Conservation (phyloP, 495 filamentous ascomycete species). For the Penicillium diatomitis region DNA sequence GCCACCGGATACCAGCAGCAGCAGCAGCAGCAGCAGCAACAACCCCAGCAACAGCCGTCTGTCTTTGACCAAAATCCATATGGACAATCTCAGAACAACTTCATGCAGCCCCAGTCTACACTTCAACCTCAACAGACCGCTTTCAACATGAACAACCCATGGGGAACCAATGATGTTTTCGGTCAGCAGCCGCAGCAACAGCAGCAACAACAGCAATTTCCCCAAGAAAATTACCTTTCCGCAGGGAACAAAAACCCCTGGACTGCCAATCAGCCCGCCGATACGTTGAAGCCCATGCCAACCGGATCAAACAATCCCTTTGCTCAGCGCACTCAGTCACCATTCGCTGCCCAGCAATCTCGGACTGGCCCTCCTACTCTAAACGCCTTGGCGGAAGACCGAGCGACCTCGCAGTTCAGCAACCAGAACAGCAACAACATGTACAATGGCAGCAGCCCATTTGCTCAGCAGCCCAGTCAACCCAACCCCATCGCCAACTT, state of each 20-base stretch:
- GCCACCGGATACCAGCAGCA: slow-evolving; percentile 60
- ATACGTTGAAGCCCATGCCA: slow-evolving; percentile 42
- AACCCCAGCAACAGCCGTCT: slow-evolving; percentile 51
- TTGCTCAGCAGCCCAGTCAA: slow-evolving; percentile 11
- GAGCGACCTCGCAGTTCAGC: slow-evolving; percentile 47
- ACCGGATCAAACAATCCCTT: slow-evolving; percentile 98
- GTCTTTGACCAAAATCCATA: slow-evolving; percentile 52
- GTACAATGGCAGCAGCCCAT: slow-evolving; percentile 35
- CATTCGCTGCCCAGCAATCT: slow-evolving; percentile 52
- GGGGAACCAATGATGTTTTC: slow-evolving; percentile 39
- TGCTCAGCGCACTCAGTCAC: slow-evolving; percentile 51
- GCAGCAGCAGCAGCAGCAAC: slow-evolving; percentile 51
- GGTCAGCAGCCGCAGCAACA: slow-evolving; percentile 37
- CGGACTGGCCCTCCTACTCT: slow-evolving; percentile 52
- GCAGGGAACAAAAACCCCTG: slow-evolving; percentile 82
- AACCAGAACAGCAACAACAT: slow-evolving; percentile 38
- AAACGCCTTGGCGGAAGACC: slow-evolving; percentile 62
- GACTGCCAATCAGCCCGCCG: slow-evolving; percentile 35
- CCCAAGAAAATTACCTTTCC: slow-evolving; percentile 51
- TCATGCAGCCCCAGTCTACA: slow-evolving; percentile 39
- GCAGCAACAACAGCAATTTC: slow-evolving; percentile 43
- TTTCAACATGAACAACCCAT: slow-evolving; percentile 63
- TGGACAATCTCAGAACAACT: slow-evolving; percentile 42
- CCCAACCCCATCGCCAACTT: slow-evolving; percentile 46
- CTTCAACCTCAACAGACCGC: slow-evolving; percentile 66